Evolutionary conservation across 495 filamentous ascomycete species (phyloP), one percentile per base, ranked within the genome.

Genomic region (Bathelium albidoporum): DNA sequence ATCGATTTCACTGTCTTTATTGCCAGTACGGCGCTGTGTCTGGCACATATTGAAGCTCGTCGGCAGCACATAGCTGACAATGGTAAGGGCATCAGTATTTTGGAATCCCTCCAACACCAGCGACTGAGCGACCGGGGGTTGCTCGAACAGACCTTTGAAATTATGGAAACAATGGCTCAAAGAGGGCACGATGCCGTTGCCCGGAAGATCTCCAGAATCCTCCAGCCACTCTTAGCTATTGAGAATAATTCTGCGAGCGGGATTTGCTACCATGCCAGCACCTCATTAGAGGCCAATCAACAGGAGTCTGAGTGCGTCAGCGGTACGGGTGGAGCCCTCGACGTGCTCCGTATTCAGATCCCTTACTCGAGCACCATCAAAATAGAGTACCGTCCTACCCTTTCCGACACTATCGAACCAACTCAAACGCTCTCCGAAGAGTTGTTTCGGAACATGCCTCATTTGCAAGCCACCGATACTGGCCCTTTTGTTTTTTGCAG

Each of bases 141-240:
- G 62, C 68, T 81, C 43, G 78, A 81, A 26, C 73, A 77, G 26
- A 71, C 68, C 12, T 69, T 72, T n/a, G 73, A 78, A 63, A 72
- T 44, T 32, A 72, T 81, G 63, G 71, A 76, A 29, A 11, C 10
- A 5, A 34, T 65, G 12, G 34, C 62, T 2, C 29, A 41, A 11
- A 24, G 59, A 14, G 39, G 41, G n/a, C 28, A 3, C 5, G 65
- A 68, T 44, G 59, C 20, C 4, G 32, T 65, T 16, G 29, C 32
- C 65, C 9, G 63, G 67, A 20, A 69, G 70, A 9, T 60, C 72
- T 16, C 64, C 44, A 36, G 41, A 0, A 49, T 49, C 9, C 16
- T 55, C 22, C 1, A 29, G 49, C 11, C 22, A 28, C 0, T 68
- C 31, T 64, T 68, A 14, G 52, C 53, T 28, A 44, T 68, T 24